Evolutionary conservation across 164 flowering plant genomes (phyloP), one percentile per base, ranked within the genome.

Genomic region (Hamamelis virginiana): DNA sequence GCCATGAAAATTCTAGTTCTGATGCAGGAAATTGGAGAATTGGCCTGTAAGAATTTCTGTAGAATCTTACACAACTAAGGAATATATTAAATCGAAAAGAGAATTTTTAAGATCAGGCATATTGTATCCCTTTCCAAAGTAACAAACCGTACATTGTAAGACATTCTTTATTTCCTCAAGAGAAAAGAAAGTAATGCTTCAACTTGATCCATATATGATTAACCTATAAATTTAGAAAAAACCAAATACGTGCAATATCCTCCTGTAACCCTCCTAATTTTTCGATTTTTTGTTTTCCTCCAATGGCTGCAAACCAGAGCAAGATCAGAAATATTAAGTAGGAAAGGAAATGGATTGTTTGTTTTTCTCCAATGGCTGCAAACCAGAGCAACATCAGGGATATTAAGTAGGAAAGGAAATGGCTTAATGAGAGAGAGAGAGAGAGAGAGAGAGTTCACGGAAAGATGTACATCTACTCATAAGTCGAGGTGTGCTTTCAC

Each of bases 281-380:
- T 23, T 27, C 22, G 59, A 33, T 21, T 33, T 48, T 66, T 62
- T 55, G 18, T 51, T 19, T 15, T 66, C 28, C 62, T 70, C 56
- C 58, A 22, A 21, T 48, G 52, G 55, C 77, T 77, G 66, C 66
- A 77, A 70, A 70, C 10, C 14, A 69, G 16, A 48, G 25, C 55
- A 23, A 59, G 46, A 52, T 28, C 47, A 18, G 11, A 22, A 16
- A 5, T 1, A 14, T 28, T 13, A 13, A n/a, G 16, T 8, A 8
- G n/a, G 2, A 16, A 26, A 10, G 60, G 60, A 13, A 55, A n/a
- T 5, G 13, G 58, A n/a, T n/a, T n/a, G n/a, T n/a, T n/a, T n/a
- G n/a, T n/a, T n/a, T n/a, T n/a, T n/a, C n/a, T n/a, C n/a, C n/a
- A n/a, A n/a, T n/a, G n/a, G n/a, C n/a, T 77, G 66, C 66, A 77